Evolutionary conservation across 352 stramenopile species (phyloP), one percentile per base, ranked within the genome.

Genomic region (Halophytophthora batemanensis): DNA sequence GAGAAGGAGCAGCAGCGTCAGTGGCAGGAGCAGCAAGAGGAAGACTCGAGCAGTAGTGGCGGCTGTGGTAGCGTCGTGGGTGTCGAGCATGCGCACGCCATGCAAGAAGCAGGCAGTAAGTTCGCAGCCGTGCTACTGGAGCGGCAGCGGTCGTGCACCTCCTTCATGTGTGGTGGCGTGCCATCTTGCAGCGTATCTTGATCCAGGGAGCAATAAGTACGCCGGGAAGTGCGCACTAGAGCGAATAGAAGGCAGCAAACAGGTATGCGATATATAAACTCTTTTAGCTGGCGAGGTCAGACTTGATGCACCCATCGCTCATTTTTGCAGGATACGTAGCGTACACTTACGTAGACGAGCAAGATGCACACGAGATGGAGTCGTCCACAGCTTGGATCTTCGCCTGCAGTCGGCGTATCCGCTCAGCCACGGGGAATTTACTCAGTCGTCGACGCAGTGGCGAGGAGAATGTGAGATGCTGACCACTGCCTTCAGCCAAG

Each of bases 381-480:
- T 69, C 39, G 45, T 81, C 69, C 15, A 87, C 63, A 5, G 56
- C 56, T 34, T 69, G 60, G 39, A 86, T 70, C 23, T 76, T 69
- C 21, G 53, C 17, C 6, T 55, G 38, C 14, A 87, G 56, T 14
- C 28, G 48, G 3, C 29, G 46, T 21, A 87, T 74, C 8, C 75
- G 66, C 37, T 81, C 67, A 0, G 47, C 34, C 22, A 86, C 63
- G 15, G 74, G 60, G 17, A 78, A 71, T 18, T 82, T 65, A 6
- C 50, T 67, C 18, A 87, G 42, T 19, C 69, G 48, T 34, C 63
- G 65, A 15, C 76, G 73, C 11, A 90, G 38, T 29, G 75, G 65
- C 14, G 64, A 81, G 3, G 76, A 90, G 56, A 87, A 87, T 3
- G 62, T 76, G 21, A 86, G 54, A 36, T 81, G 65, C 19, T 62